phyloP scores from a whole-genome alignment of 805 yeast species.

The Teunomyces funiuensis region DNA sequence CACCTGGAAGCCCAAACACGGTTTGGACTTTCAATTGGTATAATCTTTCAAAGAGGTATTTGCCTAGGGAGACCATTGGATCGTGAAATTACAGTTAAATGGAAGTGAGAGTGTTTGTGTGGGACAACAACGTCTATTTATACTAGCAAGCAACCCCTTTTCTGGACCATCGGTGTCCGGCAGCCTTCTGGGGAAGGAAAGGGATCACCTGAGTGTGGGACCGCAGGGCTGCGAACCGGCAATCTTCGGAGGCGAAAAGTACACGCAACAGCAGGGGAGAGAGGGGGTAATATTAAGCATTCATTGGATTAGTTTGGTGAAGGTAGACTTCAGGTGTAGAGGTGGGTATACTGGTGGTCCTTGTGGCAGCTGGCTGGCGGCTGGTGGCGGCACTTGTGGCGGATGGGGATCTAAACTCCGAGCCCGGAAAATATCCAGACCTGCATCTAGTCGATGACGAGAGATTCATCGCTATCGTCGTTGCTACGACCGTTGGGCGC shows the following conservation, averaged over 20 bases:
- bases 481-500: no score
- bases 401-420: no score
- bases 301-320: no score
- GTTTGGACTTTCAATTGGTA: slow-evolving; percentile 69
- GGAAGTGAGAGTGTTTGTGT: not conserved
- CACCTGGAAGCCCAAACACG: slow-evolving; percentile 81
- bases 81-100: not conserved
- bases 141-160: not conserved
- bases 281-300: no score
- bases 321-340: no score
- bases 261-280: no score
- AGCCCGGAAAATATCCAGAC: no score
- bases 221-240: slow-evolving; percentile 1
- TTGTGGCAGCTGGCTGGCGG: no score
- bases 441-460: slow-evolving; percentile 6
- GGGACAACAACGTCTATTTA: not conserved
- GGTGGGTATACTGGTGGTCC: no score
- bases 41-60: slow-evolving; percentile 75
- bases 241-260: no score
- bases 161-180: slow-evolving; percentile 2
- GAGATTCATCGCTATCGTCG: slow-evolving; percentile 1
- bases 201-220: not conserved
- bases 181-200: no score
- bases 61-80: slow-evolving; percentile 57
- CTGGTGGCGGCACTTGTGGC: no score